A percentile compares a stretch with the other conserved stretches of the same genome.
Conservation (phyloP, 352 stramenopile species). For the Phytopythium cucurbitacearum region DNA sequence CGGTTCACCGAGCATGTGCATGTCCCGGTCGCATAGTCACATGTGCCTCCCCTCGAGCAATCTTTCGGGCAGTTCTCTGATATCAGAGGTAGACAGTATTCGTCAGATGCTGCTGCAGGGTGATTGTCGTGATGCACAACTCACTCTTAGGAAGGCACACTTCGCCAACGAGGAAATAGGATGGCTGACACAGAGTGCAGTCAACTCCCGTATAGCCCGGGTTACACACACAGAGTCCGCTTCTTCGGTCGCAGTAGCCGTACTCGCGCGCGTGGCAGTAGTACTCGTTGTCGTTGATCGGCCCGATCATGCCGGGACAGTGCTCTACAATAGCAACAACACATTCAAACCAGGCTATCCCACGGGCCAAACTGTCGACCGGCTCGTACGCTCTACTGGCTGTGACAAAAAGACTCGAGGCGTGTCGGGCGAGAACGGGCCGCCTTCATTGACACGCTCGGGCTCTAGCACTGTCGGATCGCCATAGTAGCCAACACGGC, state of each 20-base stretch:
- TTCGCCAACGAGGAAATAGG: slow-evolving; percentile 79
- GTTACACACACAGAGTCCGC: slow-evolving; percentile 92
- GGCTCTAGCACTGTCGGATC: slow-evolving; percentile 59
- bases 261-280: slow-evolving; percentile 90
- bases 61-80: slow-evolving; percentile 83
- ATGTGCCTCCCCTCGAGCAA: slow-evolving; percentile 83
- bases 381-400: slow-evolving; percentile 30
- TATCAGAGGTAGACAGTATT: neutral
- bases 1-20: slow-evolving; percentile 78
- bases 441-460: slow-evolving; percentile 84
- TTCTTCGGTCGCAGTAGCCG: slow-evolving; percentile 93
- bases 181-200: slow-evolving; percentile 84
- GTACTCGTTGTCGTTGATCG: slow-evolving; percentile 85
- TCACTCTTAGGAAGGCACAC: slow-evolving; percentile 88
- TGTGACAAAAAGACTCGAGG: slow-evolving; percentile 47
- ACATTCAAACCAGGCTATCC: slow-evolving; percentile 19
- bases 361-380: slow-evolving; percentile 14
- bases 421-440: slow-evolving; percentile 68
- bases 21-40: slow-evolving; percentile 85
- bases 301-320: slow-evolving; percentile 84
- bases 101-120: too few species aligned
- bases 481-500: slow-evolving; percentile 81
- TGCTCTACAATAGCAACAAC: slow-evolving; percentile 30
- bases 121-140: neutral
- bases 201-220: slow-evolving; percentile 90